Conservation (phyloP, 192 early-diverging fungal species). For the Backusella liffmaniae region DNA sequence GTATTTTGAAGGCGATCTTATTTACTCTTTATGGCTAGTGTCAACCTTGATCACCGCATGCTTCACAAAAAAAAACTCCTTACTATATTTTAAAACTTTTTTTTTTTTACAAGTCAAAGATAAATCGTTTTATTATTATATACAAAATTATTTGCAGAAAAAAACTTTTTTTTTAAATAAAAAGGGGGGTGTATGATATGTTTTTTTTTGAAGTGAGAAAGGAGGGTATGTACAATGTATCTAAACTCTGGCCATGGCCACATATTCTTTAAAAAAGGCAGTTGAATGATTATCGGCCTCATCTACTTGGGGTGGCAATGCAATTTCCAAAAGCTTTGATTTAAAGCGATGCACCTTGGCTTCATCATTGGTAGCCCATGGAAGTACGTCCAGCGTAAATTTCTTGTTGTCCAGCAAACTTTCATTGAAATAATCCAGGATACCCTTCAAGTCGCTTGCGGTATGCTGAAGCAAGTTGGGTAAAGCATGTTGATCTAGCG, state of each 20-base stretch:
- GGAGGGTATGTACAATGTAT: background rate
- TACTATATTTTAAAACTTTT: background rate
- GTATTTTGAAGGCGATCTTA: background rate
- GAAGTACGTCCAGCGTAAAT: conserved; percentile 18
- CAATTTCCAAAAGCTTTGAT: conserved; percentile 1
- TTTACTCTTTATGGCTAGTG: background rate
- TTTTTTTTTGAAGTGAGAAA: background rate
- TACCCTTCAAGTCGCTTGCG: conserved; percentile 9
- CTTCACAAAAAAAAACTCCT: background rate
- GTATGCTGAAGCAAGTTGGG: conserved; percentile 19
- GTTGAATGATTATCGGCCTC: conserved; percentile 9
- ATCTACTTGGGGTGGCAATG: background rate
- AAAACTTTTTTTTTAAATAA: background rate
- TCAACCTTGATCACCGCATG: background rate
- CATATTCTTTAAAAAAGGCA: conserved; percentile 20
- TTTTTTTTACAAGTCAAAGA: background rate
- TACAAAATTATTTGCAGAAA: background rate
- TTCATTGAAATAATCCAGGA: conserved; percentile 26
- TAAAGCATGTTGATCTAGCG: conserved; percentile 12
- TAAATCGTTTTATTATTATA: background rate
- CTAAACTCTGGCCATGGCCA: conserved; percentile 17
- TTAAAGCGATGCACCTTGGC: background rate
- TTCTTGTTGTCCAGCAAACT: conserved; percentile 11
- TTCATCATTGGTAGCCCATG: conserved; percentile 9
- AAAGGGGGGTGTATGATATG: background rate